phyloP scores from a whole-genome alignment of 345 rosid genomes.

The rapeseed (Brassica napus) region Da-Ae NC_063442.1:113501-114000 shows the following conservation, averaged over 20 bases:
- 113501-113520: neutral
- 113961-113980: conserved; percentile 1
- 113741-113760: conserved; percentile 20
- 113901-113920: no score
- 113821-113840: conserved; percentile 38
- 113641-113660: conserved; percentile 33
- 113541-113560: neutral
- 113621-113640: neutral
- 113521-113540: neutral
- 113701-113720: conserved; percentile 14
- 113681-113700: no score
- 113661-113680: conserved; percentile 20
- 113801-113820: conserved; percentile 38
- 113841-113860: neutral
- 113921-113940: conserved; percentile 21
- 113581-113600: conserved; percentile 11
- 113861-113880: no score
- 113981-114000: conserved; percentile 38
- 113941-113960: neutral
- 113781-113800: conserved; percentile 40
- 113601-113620: conserved; percentile 30
- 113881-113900: no score
- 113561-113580: neutral
- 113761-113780: conserved; percentile 43
- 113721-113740: conserved; percentile 26